Base-by-base conservation (phyloP, 495 filamentous ascomycete genomes). In the Thermochaetoides thermophila region DNA sequence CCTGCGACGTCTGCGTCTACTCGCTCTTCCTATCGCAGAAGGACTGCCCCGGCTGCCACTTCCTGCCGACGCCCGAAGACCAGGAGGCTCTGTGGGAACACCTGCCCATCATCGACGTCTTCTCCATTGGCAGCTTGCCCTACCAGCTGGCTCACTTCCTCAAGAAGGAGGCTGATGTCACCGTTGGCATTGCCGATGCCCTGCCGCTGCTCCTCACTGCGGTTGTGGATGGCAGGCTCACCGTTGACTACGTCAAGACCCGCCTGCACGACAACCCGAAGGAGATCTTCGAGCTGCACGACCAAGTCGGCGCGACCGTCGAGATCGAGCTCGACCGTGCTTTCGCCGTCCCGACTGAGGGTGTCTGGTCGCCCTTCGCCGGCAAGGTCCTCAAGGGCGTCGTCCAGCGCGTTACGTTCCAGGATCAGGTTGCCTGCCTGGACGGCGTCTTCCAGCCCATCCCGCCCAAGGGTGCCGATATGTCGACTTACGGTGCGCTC, bases 281-380 rank as follows among this genome's bases (percentile, higher is more conserved):
- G 63, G 71, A 69, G 44, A 89, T 89, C 40, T 89, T 87, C 38
- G 80, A 87, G 60, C 67, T 89, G 29, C 82, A 89, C 42, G 82
- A 89, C 42, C 82, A 89, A 50, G 59, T 72, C 12, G 76, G 75
- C 36, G 74, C 77, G 34, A 73, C 69, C 8, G 61, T 86, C 18
- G 82, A 89, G 57, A 63, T 85, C 31, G 82, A 86, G 56, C 61
- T 85, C 48, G 70, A 67, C 35, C 68, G 79, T 12, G 69, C 74
- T 2, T 79, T 81, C 46, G 53, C 68, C 5, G 61, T 76, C 40
- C 56, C 73, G 42, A 57, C 54, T 42, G 48, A 60, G 16, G 43
- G 62, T 21, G 47, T 60, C 23, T 85, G 80, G 81, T 86, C 81
- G 33, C 81, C 82, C 3, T 77, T 89, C 47, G 68, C 62, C 30